phyloP scores from a whole-genome alignment of 805 yeast genomes.

The Schwanniomyces yamadae region DNA sequence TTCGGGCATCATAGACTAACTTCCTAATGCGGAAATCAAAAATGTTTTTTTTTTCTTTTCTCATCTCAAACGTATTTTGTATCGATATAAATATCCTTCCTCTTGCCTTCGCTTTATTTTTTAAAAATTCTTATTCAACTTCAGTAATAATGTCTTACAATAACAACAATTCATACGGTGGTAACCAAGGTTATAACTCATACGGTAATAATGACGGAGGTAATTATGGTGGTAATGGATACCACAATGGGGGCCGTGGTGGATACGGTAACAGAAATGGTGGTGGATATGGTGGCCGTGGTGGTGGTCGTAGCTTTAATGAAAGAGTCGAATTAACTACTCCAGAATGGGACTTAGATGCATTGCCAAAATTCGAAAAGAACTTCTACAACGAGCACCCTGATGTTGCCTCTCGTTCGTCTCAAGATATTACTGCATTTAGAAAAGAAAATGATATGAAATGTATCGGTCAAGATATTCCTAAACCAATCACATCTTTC shows the following conservation, averaged over 20 bases:
- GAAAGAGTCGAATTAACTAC: slow-evolving; percentile 52
- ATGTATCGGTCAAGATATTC: slow-evolving; percentile 77
- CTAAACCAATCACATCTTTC: slow-evolving; percentile 88
- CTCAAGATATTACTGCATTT: slow-evolving; percentile 68
- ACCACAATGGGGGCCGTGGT: slow-evolving; percentile 37
- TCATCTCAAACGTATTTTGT: slow-evolving; percentile 3
- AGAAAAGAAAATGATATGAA: slow-evolving; percentile 87
- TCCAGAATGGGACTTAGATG: slow-evolving; percentile 78
- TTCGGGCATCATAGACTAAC: slow-evolving; percentile 2
- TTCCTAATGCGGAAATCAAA: slow-evolving; percentile 12
- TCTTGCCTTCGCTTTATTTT: slow-evolving; percentile 4
- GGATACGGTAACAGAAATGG: slow-evolving; percentile 28
- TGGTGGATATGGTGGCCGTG: slow-evolving; percentile 39
- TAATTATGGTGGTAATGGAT: slow-evolving; percentile 30
- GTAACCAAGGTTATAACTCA: slow-evolving; percentile 18
- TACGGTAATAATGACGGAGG: slow-evolving; percentile 36
- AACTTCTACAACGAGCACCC: slow-evolving; percentile 90
- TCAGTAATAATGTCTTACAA: slow-evolving; percentile 42
- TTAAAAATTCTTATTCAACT: neutral
- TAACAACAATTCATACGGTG: slow-evolving; percentile 33
- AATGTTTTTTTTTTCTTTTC: slow-evolving; percentile 8
- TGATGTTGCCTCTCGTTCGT: slow-evolving; percentile 70
- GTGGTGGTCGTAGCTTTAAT: slow-evolving; percentile 37
- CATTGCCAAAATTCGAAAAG: slow-evolving; percentile 88
- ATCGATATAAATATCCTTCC: slow-evolving; percentile 3